Conservation (phyloP, 306 rosid genomes). For the Pyrus bretschneideri region DNA sequence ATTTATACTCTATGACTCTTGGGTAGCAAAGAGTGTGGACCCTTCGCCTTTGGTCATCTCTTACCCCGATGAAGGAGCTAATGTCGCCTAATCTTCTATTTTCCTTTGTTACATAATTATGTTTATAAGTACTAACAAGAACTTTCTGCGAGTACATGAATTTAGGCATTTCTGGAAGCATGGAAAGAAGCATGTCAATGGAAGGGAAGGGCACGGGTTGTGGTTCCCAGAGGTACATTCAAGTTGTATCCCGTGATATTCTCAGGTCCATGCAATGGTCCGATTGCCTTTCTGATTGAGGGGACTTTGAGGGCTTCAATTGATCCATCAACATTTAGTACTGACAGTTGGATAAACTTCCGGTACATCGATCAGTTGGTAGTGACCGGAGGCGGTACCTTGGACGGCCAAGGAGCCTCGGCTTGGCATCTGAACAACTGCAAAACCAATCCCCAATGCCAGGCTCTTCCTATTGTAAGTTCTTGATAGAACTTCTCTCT, state of each 20-base stretch:
- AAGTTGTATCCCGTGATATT: conserved; percentile 25
- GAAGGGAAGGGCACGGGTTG: conserved; percentile 24
- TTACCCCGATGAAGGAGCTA: not conserved
- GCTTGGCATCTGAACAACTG: conserved; percentile 48
- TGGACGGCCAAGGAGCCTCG: conserved; percentile 47
- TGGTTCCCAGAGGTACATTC: conserved; percentile 40
- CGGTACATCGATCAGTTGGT: conserved; percentile 24
- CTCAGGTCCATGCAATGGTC: conserved; percentile 48
- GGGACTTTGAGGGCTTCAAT: conserved; percentile 45
- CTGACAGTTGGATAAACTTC: conserved; percentile 45
- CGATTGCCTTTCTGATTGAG: conserved; percentile 19
- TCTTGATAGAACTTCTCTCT: not conserved
- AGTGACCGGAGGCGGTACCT: conserved; percentile 43
- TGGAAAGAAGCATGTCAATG: conserved; percentile 37
- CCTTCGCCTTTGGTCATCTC: not conserved
- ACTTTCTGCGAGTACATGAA: not conserved
- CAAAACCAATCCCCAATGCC: conserved; percentile 20
- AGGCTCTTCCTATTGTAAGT: conserved; percentile 33
- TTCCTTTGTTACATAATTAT: not conserved
- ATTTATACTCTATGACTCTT: no score
- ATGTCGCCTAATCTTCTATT: not conserved
- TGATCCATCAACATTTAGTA: conserved; percentile 6
- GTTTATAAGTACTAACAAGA: not conserved
- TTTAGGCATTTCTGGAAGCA: conserved; percentile 32
- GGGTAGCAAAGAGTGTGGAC: not conserved